Percentiles rank a stretch among this genome's conserved stretches.
Conservation (phyloP, 208 protist species). For the Entamoeba invadens region DNA sequence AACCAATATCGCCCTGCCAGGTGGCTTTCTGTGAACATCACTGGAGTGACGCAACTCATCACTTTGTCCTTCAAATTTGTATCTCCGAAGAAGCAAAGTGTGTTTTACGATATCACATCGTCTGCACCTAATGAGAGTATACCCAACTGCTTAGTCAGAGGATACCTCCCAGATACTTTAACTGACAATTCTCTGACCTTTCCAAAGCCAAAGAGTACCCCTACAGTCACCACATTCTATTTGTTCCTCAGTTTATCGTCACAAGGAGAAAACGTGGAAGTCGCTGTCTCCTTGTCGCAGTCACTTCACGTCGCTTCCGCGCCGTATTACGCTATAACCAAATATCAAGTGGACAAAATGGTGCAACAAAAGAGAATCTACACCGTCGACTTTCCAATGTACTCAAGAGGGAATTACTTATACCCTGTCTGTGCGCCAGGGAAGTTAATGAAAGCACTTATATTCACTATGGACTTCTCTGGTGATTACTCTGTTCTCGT, state of each 20-base stretch:
- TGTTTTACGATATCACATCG: background rate
- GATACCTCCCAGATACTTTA: background rate
- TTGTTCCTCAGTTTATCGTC: background rate
- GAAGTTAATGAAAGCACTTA: background rate
- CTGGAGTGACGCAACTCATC: background rate
- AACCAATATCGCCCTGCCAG: background rate
- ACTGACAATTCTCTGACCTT: background rate
- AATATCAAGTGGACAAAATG: background rate
- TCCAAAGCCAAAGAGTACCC: background rate
- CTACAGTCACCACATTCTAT: background rate
- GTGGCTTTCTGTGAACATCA: background rate
- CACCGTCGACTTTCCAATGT: background rate
- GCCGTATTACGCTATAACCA: background rate
- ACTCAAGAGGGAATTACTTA: background rate
- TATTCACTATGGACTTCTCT: background rate
- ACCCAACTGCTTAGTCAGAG: background rate
- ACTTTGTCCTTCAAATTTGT: background rate
- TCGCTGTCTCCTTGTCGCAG: background rate
- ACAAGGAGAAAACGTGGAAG: background rate
- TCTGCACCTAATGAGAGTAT: background rate
- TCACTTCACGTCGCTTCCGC: background rate
- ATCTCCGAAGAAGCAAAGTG: background rate
- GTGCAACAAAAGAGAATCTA: background rate
- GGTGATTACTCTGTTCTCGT: background rate
- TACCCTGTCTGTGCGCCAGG: background rate